Evolutionary conservation across 1,139 yeast species (phyloP).

Genomic region (Suhomyces wounanorum): DNA sequence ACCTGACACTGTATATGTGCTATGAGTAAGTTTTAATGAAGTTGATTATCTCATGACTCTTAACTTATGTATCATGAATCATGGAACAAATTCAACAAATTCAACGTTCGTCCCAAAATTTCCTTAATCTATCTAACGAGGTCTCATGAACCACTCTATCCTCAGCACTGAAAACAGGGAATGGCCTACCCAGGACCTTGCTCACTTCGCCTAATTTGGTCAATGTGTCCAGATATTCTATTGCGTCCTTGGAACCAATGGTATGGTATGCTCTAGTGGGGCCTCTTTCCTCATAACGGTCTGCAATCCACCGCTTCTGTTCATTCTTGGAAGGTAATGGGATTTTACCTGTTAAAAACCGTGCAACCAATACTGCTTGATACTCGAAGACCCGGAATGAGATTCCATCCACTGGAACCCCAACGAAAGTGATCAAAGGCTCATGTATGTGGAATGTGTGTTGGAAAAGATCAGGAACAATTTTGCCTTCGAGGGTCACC

Average conservation of each 20-base stretch:
- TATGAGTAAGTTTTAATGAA: too few relatives aligned
- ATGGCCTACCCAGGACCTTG: conserved; percentile 33
- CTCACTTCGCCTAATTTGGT: conserved; percentile 31
- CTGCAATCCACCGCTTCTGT: conserved; percentile 35
- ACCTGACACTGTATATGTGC: too few relatives aligned
- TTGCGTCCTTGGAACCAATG: conserved; percentile 29
- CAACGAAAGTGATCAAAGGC: conserved; percentile 40
- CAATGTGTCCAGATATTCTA: conserved; percentile 25
- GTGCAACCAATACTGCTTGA: conserved; percentile 39
- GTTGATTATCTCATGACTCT: too few relatives aligned
- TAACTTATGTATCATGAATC: too few relatives aligned
- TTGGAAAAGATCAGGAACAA: conserved; percentile 33
- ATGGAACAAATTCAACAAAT: too few relatives aligned
- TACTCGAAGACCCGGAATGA: conserved; percentile 44
- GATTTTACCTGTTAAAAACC: conserved; percentile 37
- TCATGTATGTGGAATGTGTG: conserved; percentile 42
- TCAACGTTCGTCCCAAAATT: conserved; percentile 24
- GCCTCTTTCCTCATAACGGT: conserved; percentile 29
- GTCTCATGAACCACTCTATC: conserved; percentile 26
- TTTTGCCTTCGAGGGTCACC: conserved; percentile 32
- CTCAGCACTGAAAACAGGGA: conserved; percentile 32
- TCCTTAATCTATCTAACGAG: conserved; percentile 24
- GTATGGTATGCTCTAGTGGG: conserved; percentile 45
- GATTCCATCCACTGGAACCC: conserved; percentile 45
- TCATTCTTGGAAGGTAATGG: conserved; percentile 29